A percentile compares a stretch with the other conserved stretches of the same genome.
Conservation (phyloP, 345 rosid species). For the Laguncularia racemosa region DNA sequence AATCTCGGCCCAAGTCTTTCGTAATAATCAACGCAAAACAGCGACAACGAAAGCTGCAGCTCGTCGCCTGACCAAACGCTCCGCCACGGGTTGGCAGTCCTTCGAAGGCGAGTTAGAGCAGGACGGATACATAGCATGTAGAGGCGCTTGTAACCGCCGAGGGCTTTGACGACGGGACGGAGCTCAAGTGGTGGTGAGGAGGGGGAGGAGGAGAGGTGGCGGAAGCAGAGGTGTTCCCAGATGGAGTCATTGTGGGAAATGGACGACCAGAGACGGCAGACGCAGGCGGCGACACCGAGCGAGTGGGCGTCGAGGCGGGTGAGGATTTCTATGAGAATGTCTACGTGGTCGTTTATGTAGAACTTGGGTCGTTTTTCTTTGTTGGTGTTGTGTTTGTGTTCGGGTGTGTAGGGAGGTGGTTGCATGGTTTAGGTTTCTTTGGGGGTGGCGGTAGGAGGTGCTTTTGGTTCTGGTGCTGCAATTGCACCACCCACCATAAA, state of each 20-base stretch:
- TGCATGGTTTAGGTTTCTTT: too few relatives aligned
- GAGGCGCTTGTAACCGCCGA: slow-evolving; percentile 84
- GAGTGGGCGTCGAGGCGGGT: slow-evolving; percentile 78
- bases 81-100: slow-evolving; percentile 11
- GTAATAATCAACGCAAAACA: slow-evolving; percentile 77
- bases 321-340: slow-evolving; percentile 70
- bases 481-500: too few relatives aligned
- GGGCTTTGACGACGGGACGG: slow-evolving; percentile 72
- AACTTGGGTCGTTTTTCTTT: slow-evolving; percentile 30
- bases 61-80: slow-evolving; percentile 46
- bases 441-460: background rate
- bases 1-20: slow-evolving; percentile 46
- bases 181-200: slow-evolving; percentile 20
- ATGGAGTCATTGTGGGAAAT: slow-evolving; percentile 60
- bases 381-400: slow-evolving; percentile 1
- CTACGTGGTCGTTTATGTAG: slow-evolving; percentile 73
- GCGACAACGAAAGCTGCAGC: slow-evolving; percentile 80
- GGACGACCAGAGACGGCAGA: slow-evolving; percentile 83
- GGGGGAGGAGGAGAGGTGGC: slow-evolving; percentile 56
- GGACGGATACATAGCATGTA: slow-evolving; percentile 78
- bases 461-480: background rate
- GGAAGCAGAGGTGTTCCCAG: slow-evolving; percentile 93
- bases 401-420: too few relatives aligned
- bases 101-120: slow-evolving; percentile 36
- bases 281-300: slow-evolving; percentile 75